Evolutionary conservation across 306 rosid species (phyloP).

Genomic region (Acacia crassicarpa): DNA sequence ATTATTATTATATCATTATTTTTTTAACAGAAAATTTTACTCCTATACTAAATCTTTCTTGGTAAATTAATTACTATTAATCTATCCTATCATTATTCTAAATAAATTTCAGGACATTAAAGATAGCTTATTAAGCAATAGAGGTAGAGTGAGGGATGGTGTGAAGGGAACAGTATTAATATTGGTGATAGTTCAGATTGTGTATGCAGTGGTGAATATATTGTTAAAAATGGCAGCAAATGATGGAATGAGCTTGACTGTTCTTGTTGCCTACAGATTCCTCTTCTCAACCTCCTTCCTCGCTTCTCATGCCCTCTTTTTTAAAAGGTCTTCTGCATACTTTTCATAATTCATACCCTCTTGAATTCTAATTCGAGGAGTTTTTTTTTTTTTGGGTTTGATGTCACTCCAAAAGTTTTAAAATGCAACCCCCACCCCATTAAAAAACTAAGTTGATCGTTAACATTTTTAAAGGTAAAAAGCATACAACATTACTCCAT

Average conservation of each 20-base stretch:
- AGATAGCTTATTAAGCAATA: background rate
- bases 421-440: too few relatives aligned
- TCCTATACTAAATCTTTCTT: too few relatives aligned
- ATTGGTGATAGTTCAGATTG: slow-evolving; percentile 44
- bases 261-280: slow-evolving; percentile 39
- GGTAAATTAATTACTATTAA: too few relatives aligned
- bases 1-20: too few relatives aligned
- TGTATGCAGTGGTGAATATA: slow-evolving; percentile 33
- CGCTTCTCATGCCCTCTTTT: slow-evolving; percentile 35
- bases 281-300: slow-evolving; percentile 29
- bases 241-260: slow-evolving; percentile 37
- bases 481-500: too few relatives aligned
- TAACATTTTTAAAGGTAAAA: too few relatives aligned
- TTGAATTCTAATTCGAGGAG: background rate
- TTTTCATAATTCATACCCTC: background rate
- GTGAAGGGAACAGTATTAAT: slow-evolving; percentile 43
- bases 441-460: too few relatives aligned
- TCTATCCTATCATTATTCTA: too few relatives aligned
- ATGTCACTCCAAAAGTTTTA: too few relatives aligned
- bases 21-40: too few relatives aligned
- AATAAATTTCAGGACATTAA: too few relatives aligned
- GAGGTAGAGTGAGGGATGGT: background rate
- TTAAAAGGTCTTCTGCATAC: slow-evolving; percentile 20
- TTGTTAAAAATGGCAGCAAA: slow-evolving; percentile 35
- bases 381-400: too few relatives aligned